Conservation (phyloP, 2,329 filamentous ascomycete species). For the Curvularia hawaiiensis region DNA sequence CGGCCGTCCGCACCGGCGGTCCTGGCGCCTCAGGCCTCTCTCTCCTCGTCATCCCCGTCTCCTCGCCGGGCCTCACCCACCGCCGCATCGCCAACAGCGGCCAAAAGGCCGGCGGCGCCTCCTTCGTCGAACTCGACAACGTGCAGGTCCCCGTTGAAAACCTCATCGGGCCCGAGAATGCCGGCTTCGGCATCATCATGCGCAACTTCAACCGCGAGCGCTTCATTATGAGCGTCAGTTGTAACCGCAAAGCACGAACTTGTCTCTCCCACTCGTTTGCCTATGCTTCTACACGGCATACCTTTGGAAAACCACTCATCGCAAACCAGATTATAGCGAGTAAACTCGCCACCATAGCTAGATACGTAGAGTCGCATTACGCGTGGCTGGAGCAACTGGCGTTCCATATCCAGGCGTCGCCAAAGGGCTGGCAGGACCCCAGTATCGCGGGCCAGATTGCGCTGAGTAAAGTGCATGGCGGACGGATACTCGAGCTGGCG, state of each 20-base stretch:
- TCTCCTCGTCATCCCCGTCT: conserved; percentile 62
- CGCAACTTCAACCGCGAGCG: conserved; percentile 60
- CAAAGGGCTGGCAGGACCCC: conserved; percentile 48
- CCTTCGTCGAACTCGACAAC: conserved; percentile 62
- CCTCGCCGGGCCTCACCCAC: conserved; percentile 56
- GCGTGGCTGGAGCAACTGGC: conserved; percentile 67
- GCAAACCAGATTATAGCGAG: conserved; percentile 63
- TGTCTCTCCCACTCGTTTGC: conserved; percentile 60
- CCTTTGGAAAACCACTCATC: conserved; percentile 64
- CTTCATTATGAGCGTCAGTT: conserved; percentile 61
- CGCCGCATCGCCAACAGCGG: conserved; percentile 67
- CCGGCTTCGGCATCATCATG: conserved; percentile 65
- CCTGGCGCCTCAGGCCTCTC: conserved; percentile 61
- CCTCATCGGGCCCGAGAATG: conserved; percentile 60
- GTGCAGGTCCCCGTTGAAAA: conserved; percentile 61
- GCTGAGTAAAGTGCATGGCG: conserved; percentile 57
- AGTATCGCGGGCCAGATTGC: conserved; percentile 49
- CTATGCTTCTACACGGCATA: conserved; percentile 59
- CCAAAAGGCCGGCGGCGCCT: conserved; percentile 67
- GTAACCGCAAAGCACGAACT: conserved; percentile 62
- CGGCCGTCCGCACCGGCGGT: conserved; percentile 65
- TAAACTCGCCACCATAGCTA: conserved; percentile 64
- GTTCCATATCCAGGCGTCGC: conserved; percentile 57
- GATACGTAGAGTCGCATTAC: conserved; percentile 65
- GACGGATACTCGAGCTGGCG: conserved; percentile 56